Base-by-base conservation (phyloP, 768 basidiomycete species). In the Agrocybe praecox region DNA sequence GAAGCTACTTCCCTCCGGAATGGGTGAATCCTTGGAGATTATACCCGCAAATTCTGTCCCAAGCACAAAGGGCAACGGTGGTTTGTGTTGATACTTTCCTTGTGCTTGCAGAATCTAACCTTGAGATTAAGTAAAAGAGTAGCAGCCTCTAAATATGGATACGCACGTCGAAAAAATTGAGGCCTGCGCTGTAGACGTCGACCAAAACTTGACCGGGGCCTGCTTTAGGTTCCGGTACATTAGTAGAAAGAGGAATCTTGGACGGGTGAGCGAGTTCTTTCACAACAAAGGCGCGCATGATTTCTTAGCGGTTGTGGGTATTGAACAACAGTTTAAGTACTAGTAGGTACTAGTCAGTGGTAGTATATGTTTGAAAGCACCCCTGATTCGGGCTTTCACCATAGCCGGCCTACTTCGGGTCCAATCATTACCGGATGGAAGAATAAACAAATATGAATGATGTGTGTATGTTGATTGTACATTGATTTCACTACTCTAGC, bases 31-130 rank as follows among this genome's bases (percentile, higher is more conserved):
- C 15, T 65, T 59, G 8, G 89, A 78, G 57, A 98, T 86, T 54
- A 73, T 79, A 0, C 96, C 96, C 2, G 94, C 84, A 65, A 98
- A 91, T 70, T 99, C 92, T 34, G 83, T 77, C 15, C 95, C 95
- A 6, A 95, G 81, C 6, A 86, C 79, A 72, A 96, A 97, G 0
- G 96, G 96, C 36, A 93, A 79, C 0, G 90, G 83, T 0, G 92
- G 93, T 66, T 95, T 88, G 52, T 72, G 70, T 66, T 96, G 95
- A 69, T 96, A 90, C 76, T 91, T 95, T 47, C 95, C 95, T 72
- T 95, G 92, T 0, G 86, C 77, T 75, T 95, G 93, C 23, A 96
- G 74, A 60, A 94, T 92, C 86, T 91, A 59, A 18, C 29, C 40
- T 33, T 34, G 32, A 44, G 54, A 60, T 18, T 62, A 19, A 60